These are phyloP conservation scores for Zasmidium citrigriseum DNA, from an alignment of 2,329 filamentous ascomycete species.

Conservation along the genomic window DNA sequence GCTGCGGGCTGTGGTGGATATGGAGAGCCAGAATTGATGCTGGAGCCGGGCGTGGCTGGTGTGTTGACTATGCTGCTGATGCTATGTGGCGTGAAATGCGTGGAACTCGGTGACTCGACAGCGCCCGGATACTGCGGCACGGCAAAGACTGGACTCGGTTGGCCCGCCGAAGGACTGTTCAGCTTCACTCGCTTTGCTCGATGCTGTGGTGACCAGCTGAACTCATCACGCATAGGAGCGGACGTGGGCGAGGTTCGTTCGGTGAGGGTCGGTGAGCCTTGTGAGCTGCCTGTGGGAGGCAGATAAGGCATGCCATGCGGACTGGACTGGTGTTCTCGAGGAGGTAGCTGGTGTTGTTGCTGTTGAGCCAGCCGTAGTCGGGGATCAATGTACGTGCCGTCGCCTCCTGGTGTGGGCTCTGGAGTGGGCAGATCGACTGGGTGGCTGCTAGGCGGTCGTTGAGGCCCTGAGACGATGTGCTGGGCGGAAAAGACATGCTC, in stretches of 20 bases:
- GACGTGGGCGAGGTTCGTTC: conserved; percentile 22
- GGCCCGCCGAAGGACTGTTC: conserved; percentile 20
- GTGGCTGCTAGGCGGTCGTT: conserved; percentile 23
- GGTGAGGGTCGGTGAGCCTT: conserved; percentile 9
- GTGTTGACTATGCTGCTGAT: conserved; percentile 41
- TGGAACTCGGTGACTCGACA: conserved; percentile 40
- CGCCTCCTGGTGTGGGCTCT: conserved; percentile 18
- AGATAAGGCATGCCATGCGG: neutral
- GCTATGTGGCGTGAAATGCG: conserved; percentile 40
- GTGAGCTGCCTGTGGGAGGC: conserved; percentile 1
- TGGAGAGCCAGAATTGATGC: conserved; percentile 30
- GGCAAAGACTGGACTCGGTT: conserved; percentile 28
- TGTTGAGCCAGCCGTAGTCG: conserved; percentile 16
- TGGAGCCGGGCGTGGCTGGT: conserved; percentile 47
- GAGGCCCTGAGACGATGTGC: conserved; percentile 29
- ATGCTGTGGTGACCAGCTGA: conserved; percentile 38
- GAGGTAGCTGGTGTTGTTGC: neutral
- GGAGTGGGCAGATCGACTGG: conserved; percentile 21
- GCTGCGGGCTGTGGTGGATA: conserved; percentile 19
- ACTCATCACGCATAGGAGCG: conserved; percentile 22
- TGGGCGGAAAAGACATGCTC: conserved; percentile 37
- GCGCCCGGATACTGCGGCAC: conserved; percentile 31
- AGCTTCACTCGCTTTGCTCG: conserved; percentile 38
- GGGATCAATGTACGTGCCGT: conserved; percentile 21
- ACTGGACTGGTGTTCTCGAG: neutral